A percentile compares a stretch with the other conserved stretches of the same genome.
Conservation (phyloP, 495 filamentous ascomycete species). For the Aspergillus taichungensis region DNA sequence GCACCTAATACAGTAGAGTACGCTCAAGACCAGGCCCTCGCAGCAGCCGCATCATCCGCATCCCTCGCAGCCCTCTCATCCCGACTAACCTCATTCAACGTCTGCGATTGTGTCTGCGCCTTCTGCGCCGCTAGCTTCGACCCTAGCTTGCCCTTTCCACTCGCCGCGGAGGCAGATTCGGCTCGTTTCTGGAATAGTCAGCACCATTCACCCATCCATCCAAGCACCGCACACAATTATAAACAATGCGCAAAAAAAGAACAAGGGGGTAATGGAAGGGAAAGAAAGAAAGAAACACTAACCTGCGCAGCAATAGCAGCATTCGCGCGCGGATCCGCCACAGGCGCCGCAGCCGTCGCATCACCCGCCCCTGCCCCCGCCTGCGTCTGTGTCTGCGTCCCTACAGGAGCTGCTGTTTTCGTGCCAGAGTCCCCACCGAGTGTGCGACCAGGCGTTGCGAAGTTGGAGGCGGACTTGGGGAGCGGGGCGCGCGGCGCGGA, state of each 20-base stretch:
- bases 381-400: too few species aligned
- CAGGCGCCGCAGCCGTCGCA: slow-evolving; percentile 37
- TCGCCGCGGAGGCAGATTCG: slow-evolving; percentile 14
- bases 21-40: slow-evolving; percentile 43
- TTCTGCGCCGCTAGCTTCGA: slow-evolving; percentile 57
- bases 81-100: slow-evolving; percentile 46
- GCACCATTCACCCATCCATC: slow-evolving; percentile 1
- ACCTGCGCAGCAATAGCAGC: slow-evolving; percentile 67
- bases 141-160: slow-evolving; percentile 45
- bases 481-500: slow-evolving; percentile 26
- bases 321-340: slow-evolving; percentile 32
- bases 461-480: slow-evolving; percentile 29
- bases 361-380: slow-evolving; percentile 9
- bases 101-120: slow-evolving; percentile 52
- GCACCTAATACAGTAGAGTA: background rate
- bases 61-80: slow-evolving; percentile 49
- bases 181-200: slow-evolving; percentile 30
- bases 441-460: slow-evolving; percentile 46
- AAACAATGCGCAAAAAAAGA: background rate
- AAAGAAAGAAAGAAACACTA: background rate
- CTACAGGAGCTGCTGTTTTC: too few species aligned
- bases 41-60: slow-evolving; percentile 43
- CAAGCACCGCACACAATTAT: background rate
- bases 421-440: slow-evolving; percentile 27
- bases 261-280: background rate